Percentiles rank a stretch among this genome's conserved stretches.
Conservation (phyloP, 257 asterid species). For the Orobanche coerulescens region DNA sequence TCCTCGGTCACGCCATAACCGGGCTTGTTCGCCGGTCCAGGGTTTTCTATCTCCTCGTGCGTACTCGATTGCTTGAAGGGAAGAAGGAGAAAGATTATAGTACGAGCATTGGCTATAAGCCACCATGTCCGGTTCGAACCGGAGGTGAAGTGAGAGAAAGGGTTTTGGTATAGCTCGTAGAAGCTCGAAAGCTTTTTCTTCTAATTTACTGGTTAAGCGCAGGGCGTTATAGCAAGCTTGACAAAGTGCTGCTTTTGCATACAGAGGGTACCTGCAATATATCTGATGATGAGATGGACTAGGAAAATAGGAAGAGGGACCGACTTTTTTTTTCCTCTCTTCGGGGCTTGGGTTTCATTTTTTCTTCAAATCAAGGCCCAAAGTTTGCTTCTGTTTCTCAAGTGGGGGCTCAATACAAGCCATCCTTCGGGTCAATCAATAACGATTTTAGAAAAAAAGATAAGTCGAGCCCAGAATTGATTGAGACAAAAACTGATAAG, state of each 20-base stretch:
- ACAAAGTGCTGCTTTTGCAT: conserved; percentile 91
- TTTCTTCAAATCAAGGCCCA: no score
- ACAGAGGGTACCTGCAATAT: conserved; percentile 63
- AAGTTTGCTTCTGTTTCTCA: no score
- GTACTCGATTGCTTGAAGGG: conserved; percentile 63
- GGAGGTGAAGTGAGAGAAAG: conserved; percentile 91
- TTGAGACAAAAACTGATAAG: no score
- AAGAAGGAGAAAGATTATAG: conserved; percentile 53
- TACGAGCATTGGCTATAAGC: conserved; percentile 91
- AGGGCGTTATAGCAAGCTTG: conserved; percentile 83
- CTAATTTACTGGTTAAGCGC: conserved; percentile 50
- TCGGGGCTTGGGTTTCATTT: no score
- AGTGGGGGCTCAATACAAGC: not conserved
- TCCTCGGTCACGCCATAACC: conserved; percentile 80
- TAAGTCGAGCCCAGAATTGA: no score
- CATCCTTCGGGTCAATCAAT: not conserved
- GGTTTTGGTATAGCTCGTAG: conserved; percentile 96
- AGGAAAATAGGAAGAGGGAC: no score
- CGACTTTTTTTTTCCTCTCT: no score
- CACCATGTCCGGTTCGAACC: conserved; percentile 99
- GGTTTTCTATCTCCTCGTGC: conserved; percentile 80
- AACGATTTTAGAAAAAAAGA: no score
- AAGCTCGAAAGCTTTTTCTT: conserved; percentile 64
- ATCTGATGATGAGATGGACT: not conserved
- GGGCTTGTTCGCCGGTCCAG: conserved; percentile 90